Conservation (phyloP, 345 rosid species). For the Lumnitzera littorea region DNA sequence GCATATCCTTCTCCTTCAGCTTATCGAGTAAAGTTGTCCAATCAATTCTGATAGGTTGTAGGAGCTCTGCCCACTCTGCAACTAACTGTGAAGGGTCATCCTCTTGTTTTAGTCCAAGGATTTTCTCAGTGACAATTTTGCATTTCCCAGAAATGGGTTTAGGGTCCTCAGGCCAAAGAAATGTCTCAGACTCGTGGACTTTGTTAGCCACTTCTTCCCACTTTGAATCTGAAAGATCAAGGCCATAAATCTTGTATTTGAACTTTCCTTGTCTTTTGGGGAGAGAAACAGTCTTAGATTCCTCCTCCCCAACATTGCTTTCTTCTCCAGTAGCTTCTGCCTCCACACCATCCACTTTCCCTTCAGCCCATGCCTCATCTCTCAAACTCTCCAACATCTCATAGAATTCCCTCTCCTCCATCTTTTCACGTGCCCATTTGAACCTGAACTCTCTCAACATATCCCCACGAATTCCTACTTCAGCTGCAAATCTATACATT, state of each 20-base stretch:
- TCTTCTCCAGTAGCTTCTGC: slow-evolving; percentile 19
- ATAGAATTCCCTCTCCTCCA: slow-evolving; percentile 81
- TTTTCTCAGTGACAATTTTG: slow-evolving; percentile 61
- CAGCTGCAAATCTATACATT: slow-evolving; percentile 86
- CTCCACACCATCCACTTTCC: slow-evolving; percentile 22
- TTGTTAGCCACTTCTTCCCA: slow-evolving; percentile 72
- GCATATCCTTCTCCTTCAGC: slow-evolving; percentile 42
- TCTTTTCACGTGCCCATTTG: slow-evolving; percentile 81
- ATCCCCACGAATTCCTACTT: slow-evolving; percentile 81
- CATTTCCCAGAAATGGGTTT: slow-evolving; percentile 68
- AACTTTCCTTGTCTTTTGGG: slow-evolving; percentile 84
- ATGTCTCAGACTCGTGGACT: slow-evolving; percentile 55
- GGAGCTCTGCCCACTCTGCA: slow-evolving; percentile 70
- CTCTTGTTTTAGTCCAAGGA: slow-evolving; percentile 45
- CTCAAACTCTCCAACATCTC: slow-evolving; percentile 39
- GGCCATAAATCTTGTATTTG: slow-evolving; percentile 85
- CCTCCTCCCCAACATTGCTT: slow-evolving; percentile 23
- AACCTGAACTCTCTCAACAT: slow-evolving; percentile 83
- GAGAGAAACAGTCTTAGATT: slow-evolving; percentile 38
- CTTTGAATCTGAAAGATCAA: slow-evolving; percentile 73
- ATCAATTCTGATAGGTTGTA: slow-evolving; percentile 72
- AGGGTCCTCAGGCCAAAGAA: slow-evolving; percentile 57
- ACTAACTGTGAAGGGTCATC: slow-evolving; percentile 66
- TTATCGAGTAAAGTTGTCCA: slow-evolving; percentile 69
- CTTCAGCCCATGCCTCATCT: slow-evolving; percentile 25